Conservation (phyloP, 116 monocot species). For the Dioscorea cayenensis region DNA sequence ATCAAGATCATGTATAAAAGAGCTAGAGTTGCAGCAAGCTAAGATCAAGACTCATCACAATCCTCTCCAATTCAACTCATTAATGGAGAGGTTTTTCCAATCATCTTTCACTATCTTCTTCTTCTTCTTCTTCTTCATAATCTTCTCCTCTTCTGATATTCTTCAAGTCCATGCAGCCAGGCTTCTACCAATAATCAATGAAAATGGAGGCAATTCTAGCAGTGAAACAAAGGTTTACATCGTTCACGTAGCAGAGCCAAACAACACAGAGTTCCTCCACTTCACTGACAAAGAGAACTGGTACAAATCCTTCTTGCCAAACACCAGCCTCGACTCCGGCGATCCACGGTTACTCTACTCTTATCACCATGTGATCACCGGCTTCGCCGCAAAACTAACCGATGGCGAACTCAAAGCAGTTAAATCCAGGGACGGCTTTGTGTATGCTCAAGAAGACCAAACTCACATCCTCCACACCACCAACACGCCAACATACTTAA, state of each 20-base stretch:
- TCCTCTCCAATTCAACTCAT: too few species aligned
- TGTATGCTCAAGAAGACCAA: background rate
- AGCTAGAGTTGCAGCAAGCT: too few species aligned
- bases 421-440: background rate
- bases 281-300: background rate
- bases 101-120: too few species aligned
- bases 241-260: background rate
- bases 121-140: too few species aligned
- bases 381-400: background rate
- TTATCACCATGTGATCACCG: background rate
- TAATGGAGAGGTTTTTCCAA: too few species aligned
- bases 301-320: constrained; percentile 1
- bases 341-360: background rate
- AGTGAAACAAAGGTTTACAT: background rate
- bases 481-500: background rate
- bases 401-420: background rate
- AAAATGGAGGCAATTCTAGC: background rate
- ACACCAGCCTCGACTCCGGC: background rate
- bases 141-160: too few species aligned
- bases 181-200: background rate
- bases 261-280: background rate
- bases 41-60: too few species aligned
- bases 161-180: too few species aligned
- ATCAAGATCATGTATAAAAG: too few species aligned
- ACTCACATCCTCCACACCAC: background rate